Evolutionary conservation across 1,284 basidiomycete species (phyloP).

Genomic region (Cutaneotrichosporon sp.): DNA sequence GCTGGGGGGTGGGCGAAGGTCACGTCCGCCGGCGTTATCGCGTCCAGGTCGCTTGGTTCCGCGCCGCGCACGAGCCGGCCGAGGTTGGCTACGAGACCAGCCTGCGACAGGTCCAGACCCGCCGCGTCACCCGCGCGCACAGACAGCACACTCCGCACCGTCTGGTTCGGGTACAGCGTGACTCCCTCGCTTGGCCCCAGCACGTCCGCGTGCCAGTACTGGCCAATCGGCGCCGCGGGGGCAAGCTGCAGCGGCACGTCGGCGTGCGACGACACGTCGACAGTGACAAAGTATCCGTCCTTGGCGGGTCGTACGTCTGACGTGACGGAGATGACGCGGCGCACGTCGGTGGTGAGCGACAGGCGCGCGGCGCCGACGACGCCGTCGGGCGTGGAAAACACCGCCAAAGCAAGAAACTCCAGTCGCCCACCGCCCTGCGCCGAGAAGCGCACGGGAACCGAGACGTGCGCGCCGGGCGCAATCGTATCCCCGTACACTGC

Average conservation of each 20-base stretch:
- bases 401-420: conserved; percentile 27
- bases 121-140: conserved; percentile 1
- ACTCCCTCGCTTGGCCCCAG: not conserved
- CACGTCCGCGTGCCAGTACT: conserved; percentile 7
- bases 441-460: conserved; percentile 24
- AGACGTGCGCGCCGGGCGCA: conserved; percentile 21
- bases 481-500: conserved; percentile 17
- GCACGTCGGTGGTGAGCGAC: conserved; percentile 18
- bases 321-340: conserved; percentile 7
- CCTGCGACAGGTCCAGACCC: conserved; percentile 21
- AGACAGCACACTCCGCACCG: conserved; percentile 16
- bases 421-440: conserved; percentile 15
- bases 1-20: not conserved
- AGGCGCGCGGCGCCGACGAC: conserved; percentile 15
- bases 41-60: not conserved
- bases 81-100: conserved; percentile 22
- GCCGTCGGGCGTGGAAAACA: conserved; percentile 21
- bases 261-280: conserved; percentile 12
- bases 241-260: conserved; percentile 7
- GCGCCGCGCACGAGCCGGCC: conserved; percentile 27
- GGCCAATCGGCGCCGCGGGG: not conserved
- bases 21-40: conserved; percentile 6
- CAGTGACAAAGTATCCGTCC: conserved; percentile 8
- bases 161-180: conserved; percentile 32
- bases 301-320: conserved; percentile 4